Evolutionary conservation across 2,329 filamentous ascomycete species (phyloP), one percentile per base, ranked within the genome.

Genomic region (Alternaria sp.): DNA sequence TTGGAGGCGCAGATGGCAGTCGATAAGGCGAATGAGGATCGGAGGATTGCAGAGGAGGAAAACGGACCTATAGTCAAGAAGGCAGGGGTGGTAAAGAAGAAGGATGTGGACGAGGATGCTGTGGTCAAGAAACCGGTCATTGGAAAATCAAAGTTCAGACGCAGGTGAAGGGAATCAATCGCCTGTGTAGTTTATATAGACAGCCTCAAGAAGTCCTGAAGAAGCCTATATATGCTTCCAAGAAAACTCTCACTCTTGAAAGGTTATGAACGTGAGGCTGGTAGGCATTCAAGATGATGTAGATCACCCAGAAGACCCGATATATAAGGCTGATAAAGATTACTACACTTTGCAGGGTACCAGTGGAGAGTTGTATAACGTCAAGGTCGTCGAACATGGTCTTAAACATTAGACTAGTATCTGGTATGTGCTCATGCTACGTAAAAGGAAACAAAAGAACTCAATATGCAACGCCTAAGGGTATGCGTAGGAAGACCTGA

Each of bases 1-100:
- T 94, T 97, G 64, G 94, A 97, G 81, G 85, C 91, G 3, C 88
- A 97, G 80, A 97, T 97, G 91, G 93, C 91, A 1, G 89, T 91
- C 66, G 94, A 97, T 75, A 92, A 93, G 77, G 86, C 87, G 59
- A 82, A 84, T 20, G 89, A 91, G 64, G 86, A 91, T 69, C 83
- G 87, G 63, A 81, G 84, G 44, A 64, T 79, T 45, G 71, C 69
- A 2, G 74, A 78, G 43, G 78, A 80, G 60, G 72, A 78, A 63
- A 72, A 50, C 28, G 74, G 69, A 22, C 74, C 73, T 3, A 34
- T 74, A 45, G 61, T 74, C 3, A 76, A 68, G 62, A 73, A 71
- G 59, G 58, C 65, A 3, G 60, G 70, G 1, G 32, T 63, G 3
- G 49, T 50, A 11, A 73, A 71, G 40, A 79, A 75, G 63, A 77